phyloP scores from a whole-genome alignment of 495 filamentous ascomycete species.

The Letharia columbiana region DNA sequence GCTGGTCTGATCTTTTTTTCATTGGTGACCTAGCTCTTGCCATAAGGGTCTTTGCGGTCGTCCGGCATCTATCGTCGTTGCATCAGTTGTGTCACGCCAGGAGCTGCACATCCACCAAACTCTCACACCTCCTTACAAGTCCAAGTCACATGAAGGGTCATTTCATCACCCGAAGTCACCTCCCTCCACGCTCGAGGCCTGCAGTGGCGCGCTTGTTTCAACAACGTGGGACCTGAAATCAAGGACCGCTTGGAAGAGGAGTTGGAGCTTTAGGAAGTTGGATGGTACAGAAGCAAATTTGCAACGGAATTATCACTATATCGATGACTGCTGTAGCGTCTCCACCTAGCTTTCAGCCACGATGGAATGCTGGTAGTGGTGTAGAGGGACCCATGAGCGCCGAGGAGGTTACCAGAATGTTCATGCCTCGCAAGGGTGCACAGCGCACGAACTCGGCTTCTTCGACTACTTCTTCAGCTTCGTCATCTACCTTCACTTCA shows the following conservation, averaged over 20 bases:
- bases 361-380: constrained; percentile 58
- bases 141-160: constrained; percentile 28
- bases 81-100: neutral
- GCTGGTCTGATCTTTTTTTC: neutral
- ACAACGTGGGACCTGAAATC: constrained; percentile 23
- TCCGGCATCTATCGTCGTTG: constrained; percentile 9
- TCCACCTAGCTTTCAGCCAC: constrained; percentile 77
- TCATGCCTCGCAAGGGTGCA: constrained; percentile 74
- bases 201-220: constrained; percentile 17
- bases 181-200: constrained; percentile 30
- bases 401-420: constrained; percentile 82
- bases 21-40: neutral
- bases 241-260: constrained; percentile 17
- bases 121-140: constrained; percentile 22
- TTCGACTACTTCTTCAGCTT: constrained; percentile 57
- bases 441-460: constrained; percentile 85
- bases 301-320: constrained; percentile 16
- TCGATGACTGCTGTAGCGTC: constrained; percentile 95
- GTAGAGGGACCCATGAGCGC: constrained; percentile 69
- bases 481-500: constrained; percentile 60
- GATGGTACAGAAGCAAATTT: neutral
- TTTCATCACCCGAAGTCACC: constrained; percentile 31
- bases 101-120: neutral
- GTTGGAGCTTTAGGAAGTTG: neutral
- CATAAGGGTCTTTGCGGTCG: constrained; percentile 2